Conservation (phyloP, 805 yeast species). For the Jamesozyma gamospora region DNA sequence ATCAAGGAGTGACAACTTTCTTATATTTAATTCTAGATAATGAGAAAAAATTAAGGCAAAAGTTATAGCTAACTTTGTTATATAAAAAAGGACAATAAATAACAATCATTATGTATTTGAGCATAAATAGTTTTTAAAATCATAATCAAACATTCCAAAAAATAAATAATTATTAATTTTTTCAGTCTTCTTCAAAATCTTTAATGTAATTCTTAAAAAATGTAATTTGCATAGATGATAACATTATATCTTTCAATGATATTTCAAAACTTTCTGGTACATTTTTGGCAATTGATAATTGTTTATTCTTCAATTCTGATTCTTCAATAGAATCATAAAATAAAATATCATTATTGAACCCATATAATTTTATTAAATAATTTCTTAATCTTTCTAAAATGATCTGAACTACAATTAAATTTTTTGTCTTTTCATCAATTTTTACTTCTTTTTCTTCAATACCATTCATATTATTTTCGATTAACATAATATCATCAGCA, state of each 20-base stretch:
- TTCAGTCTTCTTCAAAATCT: not conserved
- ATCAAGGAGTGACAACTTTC: too few species aligned
- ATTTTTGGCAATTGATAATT: not conserved
- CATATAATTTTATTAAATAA: conserved; percentile 9
- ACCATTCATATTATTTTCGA: conserved; percentile 2
- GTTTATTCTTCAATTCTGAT: conserved; percentile 11
- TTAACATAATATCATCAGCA: conserved; percentile 3
- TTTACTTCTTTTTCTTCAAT: not conserved
- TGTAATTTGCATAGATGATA: not conserved
- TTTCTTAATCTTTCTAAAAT: conserved; percentile 9
- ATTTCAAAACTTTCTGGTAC: not conserved
- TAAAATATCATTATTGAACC: conserved; percentile 11
- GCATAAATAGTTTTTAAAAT: too few species aligned
- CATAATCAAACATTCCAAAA: too few species aligned
- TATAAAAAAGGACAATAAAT: too few species aligned
- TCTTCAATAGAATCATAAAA: conserved; percentile 9
- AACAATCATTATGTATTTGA: too few species aligned
- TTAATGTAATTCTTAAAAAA: not conserved
- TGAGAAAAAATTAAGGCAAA: too few species aligned
- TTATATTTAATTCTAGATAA: too few species aligned
- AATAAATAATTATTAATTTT: too few species aligned
- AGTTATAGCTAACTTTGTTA: too few species aligned
- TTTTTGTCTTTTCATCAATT: not conserved
- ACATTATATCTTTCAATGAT: not conserved
- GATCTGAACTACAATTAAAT: conserved; percentile 8